These are phyloP conservation scores for Suillus brevipes DNA, from an alignment of 768 basidiomycete genomes.

Conservation along the genomic window DNA sequence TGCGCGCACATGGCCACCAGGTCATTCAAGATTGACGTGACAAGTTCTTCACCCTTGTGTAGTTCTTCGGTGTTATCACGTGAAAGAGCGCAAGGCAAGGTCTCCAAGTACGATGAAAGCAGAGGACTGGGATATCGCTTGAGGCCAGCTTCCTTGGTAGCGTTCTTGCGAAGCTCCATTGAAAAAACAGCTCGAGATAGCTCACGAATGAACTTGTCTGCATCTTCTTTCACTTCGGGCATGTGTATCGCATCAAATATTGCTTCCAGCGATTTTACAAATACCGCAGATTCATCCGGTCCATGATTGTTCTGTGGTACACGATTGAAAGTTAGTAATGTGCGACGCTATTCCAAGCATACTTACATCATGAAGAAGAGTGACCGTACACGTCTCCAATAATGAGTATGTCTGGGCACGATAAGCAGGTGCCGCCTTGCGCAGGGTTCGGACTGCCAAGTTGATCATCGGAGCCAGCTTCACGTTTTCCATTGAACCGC, in stretches of 20 bases:
- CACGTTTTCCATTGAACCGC: slow-evolving; percentile 60
- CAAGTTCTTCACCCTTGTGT: slow-evolving; percentile 56
- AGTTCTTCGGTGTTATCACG: slow-evolving; percentile 63
- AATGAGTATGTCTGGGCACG: slow-evolving; percentile 63
- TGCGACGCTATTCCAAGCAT: background rate
- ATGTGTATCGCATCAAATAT: slow-evolving; percentile 75
- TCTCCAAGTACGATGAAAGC: slow-evolving; percentile 75
- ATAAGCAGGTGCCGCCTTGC: slow-evolving; percentile 47
- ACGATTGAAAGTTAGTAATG: background rate
- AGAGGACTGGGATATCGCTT: slow-evolving; percentile 58
- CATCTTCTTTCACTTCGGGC: slow-evolving; percentile 66
- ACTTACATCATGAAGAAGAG: slow-evolving; percentile 74
- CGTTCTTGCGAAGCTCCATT: slow-evolving; percentile 64
- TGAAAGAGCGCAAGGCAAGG: slow-evolving; percentile 73
- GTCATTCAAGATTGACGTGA: slow-evolving; percentile 64
- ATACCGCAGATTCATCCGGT: slow-evolving; percentile 73
- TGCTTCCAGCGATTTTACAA: slow-evolving; percentile 69
- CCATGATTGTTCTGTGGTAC: slow-evolving; percentile 61
- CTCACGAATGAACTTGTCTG: slow-evolving; percentile 67
- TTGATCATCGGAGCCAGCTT: slow-evolving; percentile 64
- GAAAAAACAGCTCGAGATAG: slow-evolving; percentile 73
- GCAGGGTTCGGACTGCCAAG: slow-evolving; percentile 65
- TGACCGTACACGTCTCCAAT: slow-evolving; percentile 69
- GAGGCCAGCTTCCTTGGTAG: slow-evolving; percentile 51
- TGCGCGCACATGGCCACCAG: slow-evolving; percentile 57